phyloP scores from a whole-genome alignment of 1,284 basidiomycete species.

The Cystobasidium slooffiae region DNA sequence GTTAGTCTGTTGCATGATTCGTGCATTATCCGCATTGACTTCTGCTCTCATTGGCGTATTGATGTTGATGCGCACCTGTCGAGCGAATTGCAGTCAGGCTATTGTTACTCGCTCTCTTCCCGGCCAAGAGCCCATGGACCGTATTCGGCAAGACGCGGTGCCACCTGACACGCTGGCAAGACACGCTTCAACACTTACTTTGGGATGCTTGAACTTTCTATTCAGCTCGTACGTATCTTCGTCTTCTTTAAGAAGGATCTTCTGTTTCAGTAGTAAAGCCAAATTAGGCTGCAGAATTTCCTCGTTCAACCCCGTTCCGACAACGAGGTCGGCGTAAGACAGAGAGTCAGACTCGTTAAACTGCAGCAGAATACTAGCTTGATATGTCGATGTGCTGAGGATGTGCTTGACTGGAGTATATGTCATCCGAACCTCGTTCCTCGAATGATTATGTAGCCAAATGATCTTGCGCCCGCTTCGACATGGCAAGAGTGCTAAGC shows the following conservation, averaged over 20 bases:
- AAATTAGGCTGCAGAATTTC: conserved; percentile 82
- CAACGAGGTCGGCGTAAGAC: conserved; percentile 75
- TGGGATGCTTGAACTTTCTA: conserved; percentile 93
- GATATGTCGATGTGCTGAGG: conserved; percentile 91
- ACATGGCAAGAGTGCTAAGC: not conserved
- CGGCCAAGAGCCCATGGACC: too few species aligned
- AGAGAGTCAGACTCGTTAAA: conserved; percentile 86
- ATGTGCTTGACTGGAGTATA: conserved; percentile 92
- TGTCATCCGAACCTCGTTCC: conserved; percentile 92
- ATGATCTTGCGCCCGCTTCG: conserved; percentile 84
- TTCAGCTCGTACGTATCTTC: conserved; percentile 86
- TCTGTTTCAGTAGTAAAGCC: conserved; percentile 81
- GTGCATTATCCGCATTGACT: conserved; percentile 84
- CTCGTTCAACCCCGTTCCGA: conserved; percentile 81
- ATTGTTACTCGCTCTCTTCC: not conserved
- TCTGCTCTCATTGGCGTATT: conserved; percentile 95
- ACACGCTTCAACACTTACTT: conserved; percentile 60
- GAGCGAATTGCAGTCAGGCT: not conserved
- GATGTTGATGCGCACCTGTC: conserved; percentile 74
- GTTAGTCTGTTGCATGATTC: conserved; percentile 92
- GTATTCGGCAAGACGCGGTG: too few species aligned
- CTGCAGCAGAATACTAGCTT: conserved; percentile 90
- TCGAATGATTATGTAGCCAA: conserved; percentile 98
- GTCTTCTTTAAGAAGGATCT: conserved; percentile 77
- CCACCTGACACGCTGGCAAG: too few species aligned